phyloP scores from a whole-genome alignment of 208 protist genomes.

The Acanthamoeba divionensis region DNA sequence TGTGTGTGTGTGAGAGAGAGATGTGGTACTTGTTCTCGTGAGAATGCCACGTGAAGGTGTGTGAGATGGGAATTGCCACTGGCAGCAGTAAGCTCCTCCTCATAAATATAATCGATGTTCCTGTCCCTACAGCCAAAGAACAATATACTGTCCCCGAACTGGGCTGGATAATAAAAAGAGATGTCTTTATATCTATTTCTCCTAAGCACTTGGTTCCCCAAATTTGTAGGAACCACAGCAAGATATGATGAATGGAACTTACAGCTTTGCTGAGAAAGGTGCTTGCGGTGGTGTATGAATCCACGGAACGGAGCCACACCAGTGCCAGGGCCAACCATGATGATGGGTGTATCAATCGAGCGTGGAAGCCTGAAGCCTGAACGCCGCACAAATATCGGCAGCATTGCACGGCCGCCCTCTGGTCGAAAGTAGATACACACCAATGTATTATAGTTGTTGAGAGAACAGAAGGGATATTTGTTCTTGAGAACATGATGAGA shows the following conservation, averaged over 20 bases:
- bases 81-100: constrained; percentile 55
- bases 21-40: constrained; percentile 20
- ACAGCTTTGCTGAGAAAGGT: too few species aligned
- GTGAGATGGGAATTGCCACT: neutral
- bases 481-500: neutral
- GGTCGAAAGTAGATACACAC: neutral
- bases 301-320: constrained; percentile 70
- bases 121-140: constrained; percentile 68
- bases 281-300: constrained; percentile 68
- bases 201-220: too few species aligned
- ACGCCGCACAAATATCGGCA: constrained; percentile 10
- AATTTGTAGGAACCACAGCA: too few species aligned
- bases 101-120: constrained; percentile 66
- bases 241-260: too few species aligned
- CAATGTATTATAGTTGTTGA: constrained; percentile 18
- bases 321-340: constrained; percentile 75
- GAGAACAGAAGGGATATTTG: neutral
- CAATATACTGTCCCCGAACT: constrained; percentile 56
- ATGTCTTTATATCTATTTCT: too few species aligned
- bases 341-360: constrained; percentile 34
- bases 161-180: too few species aligned
- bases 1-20: neutral
- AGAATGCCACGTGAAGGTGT: constrained; percentile 55
- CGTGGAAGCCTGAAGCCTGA: constrained; percentile 54
- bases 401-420: neutral